Base-by-base conservation (phyloP, 2,329 filamentous ascomycete species). In the Fusarium keratoplasticum region DNA sequence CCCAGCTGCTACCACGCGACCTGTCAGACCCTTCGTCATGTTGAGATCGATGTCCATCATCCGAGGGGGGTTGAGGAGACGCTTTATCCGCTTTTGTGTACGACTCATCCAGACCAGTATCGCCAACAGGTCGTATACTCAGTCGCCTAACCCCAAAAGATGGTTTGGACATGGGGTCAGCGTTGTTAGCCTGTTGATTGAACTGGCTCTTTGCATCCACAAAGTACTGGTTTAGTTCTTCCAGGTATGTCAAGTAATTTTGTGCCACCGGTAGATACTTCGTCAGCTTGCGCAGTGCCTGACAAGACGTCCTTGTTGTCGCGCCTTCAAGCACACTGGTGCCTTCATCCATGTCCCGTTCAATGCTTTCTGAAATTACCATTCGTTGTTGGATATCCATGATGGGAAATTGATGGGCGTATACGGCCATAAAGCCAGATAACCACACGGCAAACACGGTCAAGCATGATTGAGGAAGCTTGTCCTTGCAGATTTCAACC, bases 401-500 rank as follows among this genome's bases (percentile, higher is more conserved):
- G 66, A 89, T 87, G 0, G 91, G 90, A 66, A 94, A 94, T 76
- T 91, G 89, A 52, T 87, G 85, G 13, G 89, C 89, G 78, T 94
- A 94, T 3, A 93, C 85, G 36, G 90, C 90, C 18, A 90, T 86
- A 75, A 93, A 92, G 0, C 89, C 88, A 1, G 92, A 91, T 13
- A 88, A 89, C 85, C 91, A 94, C 42, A 92, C 86, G 3, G 91
- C 89, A 77, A 93, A 94, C 5, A 90, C 87, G 5, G 92, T 87
- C 36, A 93, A 87, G 0, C 92, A 91, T 1, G 92, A 94, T 80
- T 94, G 89, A 1, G 91, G 89, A 2, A 93, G 83, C 64, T 89
- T 89, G 64, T 89, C 87, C 63, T 89, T 86, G 76, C 90, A 92
- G 5, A 90, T 89, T 16, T 88, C 86, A 18, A 93, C 87, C 31